Evolutionary conservation across 257 asterid species (phyloP).

Genomic region (Solanum verrucosum): DNA sequence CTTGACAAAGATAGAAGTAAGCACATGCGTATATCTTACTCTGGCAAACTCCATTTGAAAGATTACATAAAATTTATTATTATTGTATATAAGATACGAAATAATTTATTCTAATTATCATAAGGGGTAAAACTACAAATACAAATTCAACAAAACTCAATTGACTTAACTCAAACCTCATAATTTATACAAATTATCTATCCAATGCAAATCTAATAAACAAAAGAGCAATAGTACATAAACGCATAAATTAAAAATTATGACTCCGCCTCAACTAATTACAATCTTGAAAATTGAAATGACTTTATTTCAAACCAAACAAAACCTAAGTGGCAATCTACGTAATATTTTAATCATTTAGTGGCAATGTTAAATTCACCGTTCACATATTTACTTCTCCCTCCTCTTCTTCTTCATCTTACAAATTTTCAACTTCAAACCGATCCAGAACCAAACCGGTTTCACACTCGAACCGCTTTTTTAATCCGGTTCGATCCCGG

Average conservation of each 20-base stretch:
- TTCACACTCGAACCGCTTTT: background rate
- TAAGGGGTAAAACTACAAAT: rapidly evolving
- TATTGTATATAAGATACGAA: no score
- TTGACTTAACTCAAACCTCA: background rate
- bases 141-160: background rate
- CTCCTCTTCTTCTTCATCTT: background rate
- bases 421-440: background rate
- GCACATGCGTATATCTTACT: rapidly evolving
- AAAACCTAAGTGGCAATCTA: constrained; percentile 3
- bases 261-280: background rate
- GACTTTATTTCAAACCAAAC: background rate
- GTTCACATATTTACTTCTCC: background rate
- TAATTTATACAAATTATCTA: background rate
- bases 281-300: background rate
- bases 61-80: no score
- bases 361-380: constrained; percentile 13
- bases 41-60: rapidly evolving
- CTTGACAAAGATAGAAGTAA: no score
- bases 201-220: background rate
- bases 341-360: constrained; percentile 13
- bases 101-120: no score
- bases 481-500: background rate
- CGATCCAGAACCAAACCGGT: background rate
- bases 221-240: no score
- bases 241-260: no score